Evolutionary conservation across 208 protist species (phyloP).

Genomic region (Leishmania major): DNA sequence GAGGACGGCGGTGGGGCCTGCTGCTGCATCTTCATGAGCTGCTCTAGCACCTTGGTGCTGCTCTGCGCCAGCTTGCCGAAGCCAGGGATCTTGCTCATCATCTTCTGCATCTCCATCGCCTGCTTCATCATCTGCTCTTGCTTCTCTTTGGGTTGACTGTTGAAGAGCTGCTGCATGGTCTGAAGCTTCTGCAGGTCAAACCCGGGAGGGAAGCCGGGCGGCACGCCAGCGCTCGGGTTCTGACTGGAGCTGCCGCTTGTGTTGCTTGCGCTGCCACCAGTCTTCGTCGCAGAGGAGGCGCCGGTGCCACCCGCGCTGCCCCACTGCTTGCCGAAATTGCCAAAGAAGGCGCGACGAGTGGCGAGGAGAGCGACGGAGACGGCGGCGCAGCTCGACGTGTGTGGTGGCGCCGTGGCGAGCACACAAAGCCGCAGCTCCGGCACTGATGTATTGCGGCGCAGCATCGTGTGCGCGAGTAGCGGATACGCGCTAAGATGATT

Average conservation of each 20-base stretch:
- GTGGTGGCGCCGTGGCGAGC: conserved; percentile 1
- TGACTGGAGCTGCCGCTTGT: conserved; percentile 1
- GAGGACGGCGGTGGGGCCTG: neutral
- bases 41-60: conserved; percentile 72
- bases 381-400: neutral
- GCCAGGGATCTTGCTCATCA: conserved; percentile 73
- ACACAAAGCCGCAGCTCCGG: conserved; percentile 23
- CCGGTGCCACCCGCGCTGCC: neutral
- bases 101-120: conserved; percentile 82
- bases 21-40: conserved; percentile 57
- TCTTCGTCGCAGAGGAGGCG: neutral
- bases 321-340: conserved; percentile 23
- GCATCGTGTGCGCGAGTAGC: neutral
- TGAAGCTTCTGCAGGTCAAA: conserved; percentile 69
- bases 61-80: conserved; percentile 73
- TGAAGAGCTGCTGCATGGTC: conserved; percentile 78
- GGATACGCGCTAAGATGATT: too few relatives aligned
- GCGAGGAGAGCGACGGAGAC: conserved; percentile 5
- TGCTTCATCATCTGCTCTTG: conserved; percentile 86
- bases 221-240: neutral
- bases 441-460: conserved; percentile 17
- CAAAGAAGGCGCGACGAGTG: conserved; percentile 21
- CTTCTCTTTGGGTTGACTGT: conserved; percentile 72
- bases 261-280: conserved; percentile 6
- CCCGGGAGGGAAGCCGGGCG: conserved; percentile 44